phyloP scores from a whole-genome alignment of 2,329 filamentous ascomycete species.

The Ceratocystis colombiana region DNA sequence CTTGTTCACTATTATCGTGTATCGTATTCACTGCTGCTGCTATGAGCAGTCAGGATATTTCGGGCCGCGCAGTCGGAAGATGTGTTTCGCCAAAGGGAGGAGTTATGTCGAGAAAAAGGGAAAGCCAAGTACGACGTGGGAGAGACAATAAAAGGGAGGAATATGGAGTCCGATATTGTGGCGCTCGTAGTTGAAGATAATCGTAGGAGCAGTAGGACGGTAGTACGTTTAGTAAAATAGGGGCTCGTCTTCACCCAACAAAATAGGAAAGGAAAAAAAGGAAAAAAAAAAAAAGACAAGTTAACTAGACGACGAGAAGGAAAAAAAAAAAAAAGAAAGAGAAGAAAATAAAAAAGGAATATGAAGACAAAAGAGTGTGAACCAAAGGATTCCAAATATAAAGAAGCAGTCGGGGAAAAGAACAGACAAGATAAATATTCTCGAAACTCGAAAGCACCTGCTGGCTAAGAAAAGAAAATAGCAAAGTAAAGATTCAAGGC shows the following conservation, averaged over 20 bases:
- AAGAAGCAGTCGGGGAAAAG: not conserved
- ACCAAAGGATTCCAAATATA: not conserved
- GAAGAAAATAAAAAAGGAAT: not conserved
- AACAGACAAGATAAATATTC: constrained; percentile 14
- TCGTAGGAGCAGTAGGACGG: not conserved
- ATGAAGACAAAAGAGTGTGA: not conserved
- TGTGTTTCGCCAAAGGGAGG: constrained; percentile 17
- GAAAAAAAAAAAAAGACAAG: not conserved
- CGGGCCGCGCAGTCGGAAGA: constrained; percentile 15
- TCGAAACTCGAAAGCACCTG: constrained; percentile 13
- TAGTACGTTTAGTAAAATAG: constrained; percentile 10
- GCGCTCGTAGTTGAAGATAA: constrained; percentile 6
- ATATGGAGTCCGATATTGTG: not conserved
- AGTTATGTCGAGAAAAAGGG: not conserved
- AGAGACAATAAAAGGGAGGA: constrained; percentile 17
- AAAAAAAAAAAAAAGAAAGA: not conserved
- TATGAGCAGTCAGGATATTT: constrained; percentile 15
- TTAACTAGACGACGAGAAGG: constrained; percentile 16
- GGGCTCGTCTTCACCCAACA: not conserved
- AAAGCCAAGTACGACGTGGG: not conserved
- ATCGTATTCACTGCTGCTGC: constrained; percentile 8
- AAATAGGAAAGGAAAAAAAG: not conserved
- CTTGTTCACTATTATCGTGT: not conserved
- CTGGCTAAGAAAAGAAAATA: constrained; percentile 15
- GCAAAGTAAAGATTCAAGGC: not conserved